Evolutionary conservation across 108 stramenopile genomes (phyloP).

Genomic region (Nitzschia sp.): DNA sequence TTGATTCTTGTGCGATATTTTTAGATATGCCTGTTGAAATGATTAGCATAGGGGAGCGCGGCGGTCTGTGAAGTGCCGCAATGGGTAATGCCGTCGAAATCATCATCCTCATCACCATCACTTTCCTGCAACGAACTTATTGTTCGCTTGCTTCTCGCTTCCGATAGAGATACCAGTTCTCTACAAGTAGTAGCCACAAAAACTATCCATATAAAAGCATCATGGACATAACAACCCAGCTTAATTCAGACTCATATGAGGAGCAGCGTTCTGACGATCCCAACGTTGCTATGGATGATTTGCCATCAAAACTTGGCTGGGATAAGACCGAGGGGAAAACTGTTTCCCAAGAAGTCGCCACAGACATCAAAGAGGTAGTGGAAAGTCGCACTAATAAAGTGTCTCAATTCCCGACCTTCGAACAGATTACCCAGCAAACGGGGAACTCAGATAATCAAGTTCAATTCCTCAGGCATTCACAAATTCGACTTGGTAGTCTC

Average conservation of each 20-base stretch:
- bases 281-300: not conserved
- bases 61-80: too few relatives aligned
- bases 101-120: too few relatives aligned
- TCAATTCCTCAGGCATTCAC: not conserved
- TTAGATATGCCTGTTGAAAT: too few relatives aligned
- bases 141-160: too few relatives aligned
- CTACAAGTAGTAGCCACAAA: too few relatives aligned
- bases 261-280: not conserved
- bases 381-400: not conserved
- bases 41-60: too few relatives aligned
- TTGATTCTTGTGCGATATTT: too few relatives aligned
- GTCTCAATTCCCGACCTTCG: not conserved
- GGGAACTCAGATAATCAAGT: not conserved
- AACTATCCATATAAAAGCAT: too few relatives aligned
- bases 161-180: too few relatives aligned
- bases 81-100: too few relatives aligned
- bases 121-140: too few relatives aligned
- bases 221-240: not conserved
- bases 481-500: constrained; percentile 32
- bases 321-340: not conserved
- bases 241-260: not conserved
- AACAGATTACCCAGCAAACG: not conserved
- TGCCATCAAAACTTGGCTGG: not conserved
- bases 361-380: not conserved
- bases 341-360: not conserved